Evolutionary conservation across 352 stramenopile species (phyloP), one percentile per base, ranked within the genome.

Genomic region (Pythium aquatile): DNA sequence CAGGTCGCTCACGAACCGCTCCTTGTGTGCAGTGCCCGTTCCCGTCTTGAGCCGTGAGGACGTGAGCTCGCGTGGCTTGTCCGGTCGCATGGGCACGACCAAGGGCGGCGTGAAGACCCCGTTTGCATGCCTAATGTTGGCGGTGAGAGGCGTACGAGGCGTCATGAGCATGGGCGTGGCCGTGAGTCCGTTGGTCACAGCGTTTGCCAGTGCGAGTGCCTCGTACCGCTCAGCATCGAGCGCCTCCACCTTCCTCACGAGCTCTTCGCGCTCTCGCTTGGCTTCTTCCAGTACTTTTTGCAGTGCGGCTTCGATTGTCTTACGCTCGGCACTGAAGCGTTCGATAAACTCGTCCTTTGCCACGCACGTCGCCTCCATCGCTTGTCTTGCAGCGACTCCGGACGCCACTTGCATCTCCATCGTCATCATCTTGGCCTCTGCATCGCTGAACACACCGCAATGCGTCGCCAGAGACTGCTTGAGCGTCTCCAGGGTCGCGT

Each of bases 1-100:
- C 13, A 91, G 58, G 32, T 91, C 83, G 56, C 79, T 93, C 58
- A 93, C 75, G 48, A 89, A 91, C 2, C 78, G 73, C 35, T 93
- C 85, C 52, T 90, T 93, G 68, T 91, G 83, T 30, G 63, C 69
- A 16, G 66, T 74, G 39, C 81, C 81, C n/a, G 68, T 68, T 33
- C 54, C 58, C 2, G 33, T 62, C 20, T 61, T 69, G 9, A 67
- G 49, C 14, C 62, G 37, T 11, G 61, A 61, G 7, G 62, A 62
- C 5, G 65, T 68, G 8, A 62, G 56, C 39, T 78, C 72, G 17
- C 78, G 70, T 0, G 82, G 80, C 52, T 74, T 78, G 54, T 87
- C 79, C 7, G 82, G 82, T 46, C 82, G 77, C 47, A 77, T 87
- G 4, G 80, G 82, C 57, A 77, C 74, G 2, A 51, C 44, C 16